Base-by-base conservation (phyloP, 208 protist species). In the Tritrichomonas foetus region DNA sequence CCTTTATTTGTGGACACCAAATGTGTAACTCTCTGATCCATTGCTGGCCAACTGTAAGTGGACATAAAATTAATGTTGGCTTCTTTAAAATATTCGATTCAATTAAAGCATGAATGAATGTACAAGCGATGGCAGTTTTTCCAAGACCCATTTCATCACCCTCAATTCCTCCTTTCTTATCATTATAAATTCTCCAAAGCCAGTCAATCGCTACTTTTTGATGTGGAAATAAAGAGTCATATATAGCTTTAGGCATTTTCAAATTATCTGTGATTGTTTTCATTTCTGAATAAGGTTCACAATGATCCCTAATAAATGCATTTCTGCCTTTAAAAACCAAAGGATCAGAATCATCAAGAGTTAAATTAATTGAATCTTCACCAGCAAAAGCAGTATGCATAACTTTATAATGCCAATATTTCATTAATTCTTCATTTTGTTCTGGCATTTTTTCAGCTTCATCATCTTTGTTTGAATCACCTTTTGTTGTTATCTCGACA, bases 101-200 rank as follows among this genome's bases (percentile, higher is more conserved):
- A 16, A 61, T n/a, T 44, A 99, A 95, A 0, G 96, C 96, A 33
- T 97, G 96, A 25, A 99, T 93, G 94, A 99, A 97, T 13, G 97
- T 95, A 0, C 97, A 96, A 25, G 98, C 95, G 20, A 94, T 93
- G 16, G 99, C 96, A 27, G 98, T 99, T 95, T 99, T 99, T 16
- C 97, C 97, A 33, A 97, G 93, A 0, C 97, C 97, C 96, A 96
- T 96, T 53, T 95, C 95, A 82, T 96, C 95, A 39, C 95, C 95
- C 11, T 95, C 53, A 84, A 96, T 95, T 44, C 95, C 95, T 61
- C 97, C 97, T 47, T 98, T 96, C 14, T 97, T 97, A 97, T 98
- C 96, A 41, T 64, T 41, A 94, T 99, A 98, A 64, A 99, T 95
- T 66, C 98, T 96, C 94, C 98, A 97, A 80, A 99, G 94, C 98